Conservation (phyloP, 306 rosid species). For the Carpinus fangiana region DNA sequence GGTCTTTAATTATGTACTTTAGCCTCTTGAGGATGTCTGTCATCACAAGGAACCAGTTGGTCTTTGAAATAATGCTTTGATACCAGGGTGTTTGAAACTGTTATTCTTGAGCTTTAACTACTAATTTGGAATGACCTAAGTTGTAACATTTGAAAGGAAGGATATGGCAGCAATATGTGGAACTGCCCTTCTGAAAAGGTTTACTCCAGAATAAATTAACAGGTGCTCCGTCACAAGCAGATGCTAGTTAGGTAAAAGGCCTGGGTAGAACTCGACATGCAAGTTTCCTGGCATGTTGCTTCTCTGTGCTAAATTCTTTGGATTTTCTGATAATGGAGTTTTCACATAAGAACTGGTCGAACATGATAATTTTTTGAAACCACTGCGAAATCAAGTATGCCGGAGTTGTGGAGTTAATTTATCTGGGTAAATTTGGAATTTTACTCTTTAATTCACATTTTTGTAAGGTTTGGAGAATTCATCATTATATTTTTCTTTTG, state of each 20-base stretch:
- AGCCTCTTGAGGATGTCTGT: not conserved
- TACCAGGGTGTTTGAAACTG: not conserved
- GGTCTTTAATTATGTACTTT: not conserved
- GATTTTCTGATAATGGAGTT: not conserved
- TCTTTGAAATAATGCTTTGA: not conserved
- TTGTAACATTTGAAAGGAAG: not conserved
- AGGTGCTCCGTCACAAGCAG: not conserved
- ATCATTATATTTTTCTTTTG: not conserved
- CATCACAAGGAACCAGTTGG: not conserved
- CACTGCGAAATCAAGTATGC: not conserved
- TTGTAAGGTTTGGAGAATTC: not conserved
- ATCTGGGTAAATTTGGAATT: not conserved
- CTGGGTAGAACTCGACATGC: not conserved
- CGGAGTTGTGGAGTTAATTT: not conserved
- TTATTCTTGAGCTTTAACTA: not conserved
- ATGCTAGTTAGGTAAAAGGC: not conserved
- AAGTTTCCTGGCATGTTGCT: not conserved
- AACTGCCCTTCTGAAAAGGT: not conserved
- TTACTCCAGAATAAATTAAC: not conserved
- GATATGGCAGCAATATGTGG: not conserved
- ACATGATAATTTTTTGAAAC: not conserved
- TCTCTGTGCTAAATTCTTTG: not conserved
- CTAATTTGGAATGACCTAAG: not conserved
- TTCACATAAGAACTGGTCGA: not conserved
- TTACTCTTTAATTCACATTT: not conserved